Percentiles rank a stretch among this genome's conserved stretches.
phyloP scores from a whole-genome alignment of 805 yeast genomes.

The Pichia cabralensis region DNA sequence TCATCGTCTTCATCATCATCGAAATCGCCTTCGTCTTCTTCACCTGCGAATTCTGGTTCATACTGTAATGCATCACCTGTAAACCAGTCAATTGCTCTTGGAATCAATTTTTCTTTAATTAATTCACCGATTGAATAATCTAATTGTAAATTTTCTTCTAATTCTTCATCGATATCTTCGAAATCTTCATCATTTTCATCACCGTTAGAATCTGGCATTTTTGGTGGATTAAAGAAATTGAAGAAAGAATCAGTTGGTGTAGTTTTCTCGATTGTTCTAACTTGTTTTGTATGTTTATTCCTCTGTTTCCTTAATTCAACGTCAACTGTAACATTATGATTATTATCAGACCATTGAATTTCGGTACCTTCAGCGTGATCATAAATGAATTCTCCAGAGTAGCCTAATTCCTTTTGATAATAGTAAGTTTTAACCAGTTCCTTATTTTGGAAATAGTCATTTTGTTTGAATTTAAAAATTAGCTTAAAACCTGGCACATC shows the following conservation, averaged over 20 bases:
- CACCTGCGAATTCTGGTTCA: constrained; percentile 52
- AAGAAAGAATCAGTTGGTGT: constrained; percentile 94
- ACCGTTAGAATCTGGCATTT: constrained; percentile 43
- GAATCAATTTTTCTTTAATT: constrained; percentile 88
- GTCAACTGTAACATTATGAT: constrained; percentile 70
- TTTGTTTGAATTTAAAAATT: constrained; percentile 68
- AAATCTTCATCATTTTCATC: constrained; percentile 34
- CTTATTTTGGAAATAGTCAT: constrained; percentile 68
- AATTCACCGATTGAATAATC: constrained; percentile 96
- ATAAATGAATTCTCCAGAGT: constrained; percentile 91
- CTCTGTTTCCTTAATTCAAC: constrained; percentile 96
- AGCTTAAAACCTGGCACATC: constrained; percentile 83
- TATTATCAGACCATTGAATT: constrained; percentile 76
- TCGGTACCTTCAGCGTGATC: constrained; percentile 92
- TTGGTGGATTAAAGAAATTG: constrained; percentile 92
- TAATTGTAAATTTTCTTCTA: constrained; percentile 76
- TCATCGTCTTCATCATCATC: constrained; percentile 51
- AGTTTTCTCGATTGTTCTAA: constrained; percentile 88
- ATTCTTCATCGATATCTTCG: constrained; percentile 59
- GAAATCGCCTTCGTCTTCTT: constrained; percentile 50
- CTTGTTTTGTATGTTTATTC: constrained; percentile 92
- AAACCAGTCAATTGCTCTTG: constrained; percentile 97
- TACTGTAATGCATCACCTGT: constrained; percentile 92
- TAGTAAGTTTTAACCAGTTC: constrained; percentile 76
- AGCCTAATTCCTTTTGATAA: constrained; percentile 89